Evolutionary conservation across 768 basidiomycete species (phyloP).

Genomic region (Pisolithus orientalis): DNA sequence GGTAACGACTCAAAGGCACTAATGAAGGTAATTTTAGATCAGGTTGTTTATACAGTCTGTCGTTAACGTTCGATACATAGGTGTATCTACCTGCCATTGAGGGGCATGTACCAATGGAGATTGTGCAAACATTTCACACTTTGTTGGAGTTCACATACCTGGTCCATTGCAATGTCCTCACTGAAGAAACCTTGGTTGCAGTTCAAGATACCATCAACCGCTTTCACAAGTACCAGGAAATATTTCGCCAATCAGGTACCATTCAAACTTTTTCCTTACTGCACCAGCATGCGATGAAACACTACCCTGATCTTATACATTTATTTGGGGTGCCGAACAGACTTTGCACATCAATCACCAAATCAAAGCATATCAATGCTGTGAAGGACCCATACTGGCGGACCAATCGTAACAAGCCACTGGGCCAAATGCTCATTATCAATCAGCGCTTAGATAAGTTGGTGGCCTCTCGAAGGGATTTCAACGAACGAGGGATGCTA

Average conservation of each 20-base stretch:
- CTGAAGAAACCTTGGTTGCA: constrained; percentile 2
- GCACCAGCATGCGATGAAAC: constrained; percentile 13
- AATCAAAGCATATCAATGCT: constrained; percentile 30
- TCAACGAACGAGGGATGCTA: background rate
- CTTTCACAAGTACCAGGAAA: constrained; percentile 9
- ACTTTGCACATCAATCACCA: constrained; percentile 28
- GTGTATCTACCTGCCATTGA: too few relatives aligned
- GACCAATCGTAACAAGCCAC: constrained; percentile 11
- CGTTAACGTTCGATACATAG: too few relatives aligned
- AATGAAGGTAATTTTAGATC: too few relatives aligned
- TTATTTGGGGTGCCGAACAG: constrained; percentile 16
- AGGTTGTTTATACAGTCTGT: too few relatives aligned
- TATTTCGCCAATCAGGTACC: constrained; percentile 9
- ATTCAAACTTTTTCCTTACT: constrained; percentile 9
- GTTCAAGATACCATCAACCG: constrained; percentile 5
- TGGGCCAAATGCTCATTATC: constrained; percentile 15
- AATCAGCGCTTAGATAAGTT: constrained; percentile 19
- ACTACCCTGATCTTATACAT: constrained; percentile 10
- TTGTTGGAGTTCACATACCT: constrained; percentile 25
- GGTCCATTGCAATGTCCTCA: constrained; percentile 7
- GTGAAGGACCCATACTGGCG: constrained; percentile 30
- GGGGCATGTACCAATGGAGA: constrained; percentile 15
- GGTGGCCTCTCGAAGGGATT: constrained; percentile 1
- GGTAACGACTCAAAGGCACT: too few relatives aligned
- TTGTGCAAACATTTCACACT: constrained; percentile 13